These are phyloP conservation scores for Beauveria sp. DNA, from an alignment of 2,329 filamentous ascomycete genomes.

Conservation along the genomic window DNA sequence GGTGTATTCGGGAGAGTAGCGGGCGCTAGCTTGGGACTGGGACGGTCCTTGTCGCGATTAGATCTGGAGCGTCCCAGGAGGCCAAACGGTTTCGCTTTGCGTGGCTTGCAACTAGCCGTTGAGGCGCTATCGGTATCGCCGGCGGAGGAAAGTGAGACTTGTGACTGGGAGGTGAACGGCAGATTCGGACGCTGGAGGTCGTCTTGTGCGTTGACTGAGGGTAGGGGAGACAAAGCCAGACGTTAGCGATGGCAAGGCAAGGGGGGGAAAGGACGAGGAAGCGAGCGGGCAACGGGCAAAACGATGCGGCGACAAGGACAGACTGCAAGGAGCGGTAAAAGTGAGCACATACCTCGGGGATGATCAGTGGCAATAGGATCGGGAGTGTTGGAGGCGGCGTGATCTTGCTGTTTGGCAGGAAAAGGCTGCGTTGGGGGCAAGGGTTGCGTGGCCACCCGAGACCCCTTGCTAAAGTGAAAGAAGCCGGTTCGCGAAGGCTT, in stretches of 20 bases:
- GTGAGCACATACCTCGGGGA: slow-evolving; percentile 25
- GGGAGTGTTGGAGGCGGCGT: not conserved
- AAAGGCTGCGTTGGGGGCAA: slow-evolving; percentile 12
- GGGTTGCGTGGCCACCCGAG: slow-evolving; percentile 32
- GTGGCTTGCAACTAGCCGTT: slow-evolving; percentile 34
- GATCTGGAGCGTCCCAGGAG: slow-evolving; percentile 46
- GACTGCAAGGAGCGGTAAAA: not conserved
- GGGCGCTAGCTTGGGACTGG: slow-evolving; percentile 30
- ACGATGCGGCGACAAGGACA: not conserved
- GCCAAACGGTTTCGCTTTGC: slow-evolving; percentile 48
- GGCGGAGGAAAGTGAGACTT: slow-evolving; percentile 44
- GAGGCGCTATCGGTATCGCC: slow-evolving; percentile 36
- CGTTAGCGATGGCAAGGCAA: not conserved
- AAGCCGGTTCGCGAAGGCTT: slow-evolving; percentile 42
- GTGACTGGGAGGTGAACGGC: slow-evolving; percentile 40
- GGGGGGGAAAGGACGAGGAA: not conserved
- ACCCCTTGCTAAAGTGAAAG: slow-evolving; percentile 42
- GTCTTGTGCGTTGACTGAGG: slow-evolving; percentile 23
- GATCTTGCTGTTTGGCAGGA: slow-evolving; percentile 14
- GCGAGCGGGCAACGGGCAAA: not conserved
- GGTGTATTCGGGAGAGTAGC: slow-evolving; percentile 16
- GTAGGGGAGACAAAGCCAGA: slow-evolving; percentile 16
- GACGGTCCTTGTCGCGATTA: slow-evolving; percentile 41
- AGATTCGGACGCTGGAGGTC: slow-evolving; percentile 15
- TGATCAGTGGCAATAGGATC: slow-evolving; percentile 1